These are phyloP conservation scores for Monascus purpureus DNA, from an alignment of 495 filamentous ascomycete species.

Conservation along the genomic window DNA sequence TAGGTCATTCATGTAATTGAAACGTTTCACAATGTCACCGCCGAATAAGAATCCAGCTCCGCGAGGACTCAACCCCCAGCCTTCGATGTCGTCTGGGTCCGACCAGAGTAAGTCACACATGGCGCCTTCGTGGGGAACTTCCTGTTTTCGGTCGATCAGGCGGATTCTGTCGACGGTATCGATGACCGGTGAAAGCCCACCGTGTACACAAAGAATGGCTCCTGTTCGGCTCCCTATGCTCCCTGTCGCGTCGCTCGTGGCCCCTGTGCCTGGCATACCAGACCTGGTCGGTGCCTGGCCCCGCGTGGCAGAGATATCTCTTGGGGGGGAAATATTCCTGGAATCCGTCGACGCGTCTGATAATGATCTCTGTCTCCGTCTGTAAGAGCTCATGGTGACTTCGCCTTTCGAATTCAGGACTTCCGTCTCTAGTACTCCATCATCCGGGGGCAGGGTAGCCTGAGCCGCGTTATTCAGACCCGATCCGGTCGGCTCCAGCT, in stretches of 20 bases:
- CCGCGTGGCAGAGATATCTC: slow-evolving; percentile 31
- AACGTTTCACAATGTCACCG: slow-evolving; percentile 86
- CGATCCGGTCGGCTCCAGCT: slow-evolving; percentile 38
- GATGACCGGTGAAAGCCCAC: slow-evolving; percentile 79
- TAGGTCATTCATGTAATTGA: slow-evolving; percentile 88
- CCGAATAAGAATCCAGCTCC: slow-evolving; percentile 95
- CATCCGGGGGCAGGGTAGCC: slow-evolving; percentile 32
- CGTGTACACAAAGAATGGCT: slow-evolving; percentile 90
- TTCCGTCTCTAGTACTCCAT: slow-evolving; percentile 80
- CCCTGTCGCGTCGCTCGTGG: slow-evolving; percentile 50
- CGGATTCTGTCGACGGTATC: slow-evolving; percentile 95
- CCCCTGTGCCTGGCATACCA: slow-evolving; percentile 68
- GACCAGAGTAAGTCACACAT: slow-evolving; percentile 99
- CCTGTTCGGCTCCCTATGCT: slow-evolving; percentile 50
- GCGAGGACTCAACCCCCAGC: slow-evolving; percentile 89
- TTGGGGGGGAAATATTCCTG: slow-evolving; percentile 27
- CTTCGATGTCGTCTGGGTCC: slow-evolving; percentile 96
- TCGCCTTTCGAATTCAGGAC: slow-evolving; percentile 71
- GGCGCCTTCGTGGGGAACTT: slow-evolving; percentile 94
- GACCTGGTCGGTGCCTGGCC: slow-evolving; percentile 29
- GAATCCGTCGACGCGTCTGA: slow-evolving; percentile 22
- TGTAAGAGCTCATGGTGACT: slow-evolving; percentile 57
- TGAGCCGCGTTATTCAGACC: slow-evolving; percentile 30
- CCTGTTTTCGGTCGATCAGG: slow-evolving; percentile 89
- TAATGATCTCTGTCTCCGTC: slow-evolving; percentile 26